Conservation (phyloP, 2,329 filamentous ascomycete species). For the Cladosporium halotolerans region DNA sequence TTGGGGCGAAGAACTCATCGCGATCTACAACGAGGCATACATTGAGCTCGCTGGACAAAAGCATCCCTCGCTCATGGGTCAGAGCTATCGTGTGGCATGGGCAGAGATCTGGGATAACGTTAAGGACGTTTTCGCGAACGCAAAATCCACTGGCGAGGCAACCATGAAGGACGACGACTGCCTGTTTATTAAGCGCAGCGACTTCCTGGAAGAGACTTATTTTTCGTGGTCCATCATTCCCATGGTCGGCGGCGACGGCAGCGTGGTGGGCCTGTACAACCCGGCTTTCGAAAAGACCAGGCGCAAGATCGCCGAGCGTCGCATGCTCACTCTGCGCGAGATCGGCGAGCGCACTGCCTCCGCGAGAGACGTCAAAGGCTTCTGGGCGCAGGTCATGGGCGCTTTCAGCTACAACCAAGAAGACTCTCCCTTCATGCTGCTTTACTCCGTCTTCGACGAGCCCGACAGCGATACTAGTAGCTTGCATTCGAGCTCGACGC, state of each 20-base stretch:
- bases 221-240: constrained; percentile 81
- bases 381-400: constrained; percentile 65
- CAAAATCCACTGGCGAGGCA: constrained; percentile 64
- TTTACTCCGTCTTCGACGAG: constrained; percentile 71
- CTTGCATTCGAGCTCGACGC: constrained; percentile 60
- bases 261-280: constrained; percentile 69
- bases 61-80: constrained; percentile 70
- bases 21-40: constrained; percentile 69
- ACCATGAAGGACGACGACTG: constrained; percentile 81
- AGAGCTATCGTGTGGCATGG: constrained; percentile 62
- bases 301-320: constrained; percentile 68
- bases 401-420: constrained; percentile 68
- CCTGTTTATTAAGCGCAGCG: constrained; percentile 63
- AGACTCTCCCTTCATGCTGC: constrained; percentile 68
- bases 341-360: constrained; percentile 68
- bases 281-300: constrained; percentile 76
- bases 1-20: constrained; percentile 65
- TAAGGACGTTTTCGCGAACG: constrained; percentile 60
- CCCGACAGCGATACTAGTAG: constrained; percentile 65
- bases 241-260: constrained; percentile 66
- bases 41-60: constrained; percentile 67
- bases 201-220: constrained; percentile 70
- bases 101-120: constrained; percentile 68
- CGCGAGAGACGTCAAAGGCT: constrained; percentile 65
- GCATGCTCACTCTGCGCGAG: constrained; percentile 73